phyloP scores from a whole-genome alignment of 371 early-diverging fungal species.

The Mortierella sp. region DNA sequence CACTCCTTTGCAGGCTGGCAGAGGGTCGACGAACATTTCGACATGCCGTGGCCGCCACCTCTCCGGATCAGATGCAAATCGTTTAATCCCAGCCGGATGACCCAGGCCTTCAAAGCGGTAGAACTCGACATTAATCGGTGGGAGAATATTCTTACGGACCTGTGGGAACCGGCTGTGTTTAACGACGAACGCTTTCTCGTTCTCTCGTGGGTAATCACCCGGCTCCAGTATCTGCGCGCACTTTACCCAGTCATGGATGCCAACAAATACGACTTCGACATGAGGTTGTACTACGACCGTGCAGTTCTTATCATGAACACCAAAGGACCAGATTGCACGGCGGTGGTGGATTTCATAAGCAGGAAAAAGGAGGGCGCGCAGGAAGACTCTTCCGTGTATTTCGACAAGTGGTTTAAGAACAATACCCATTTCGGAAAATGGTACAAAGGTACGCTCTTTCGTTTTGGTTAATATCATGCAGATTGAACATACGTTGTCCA shows the following conservation, averaged over 20 bases:
- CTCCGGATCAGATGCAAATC: too few relatives aligned
- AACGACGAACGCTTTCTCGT: background rate
- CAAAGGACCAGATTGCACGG: background rate
- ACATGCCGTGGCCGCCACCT: background rate
- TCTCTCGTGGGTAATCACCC: background rate
- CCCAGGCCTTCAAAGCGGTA: background rate
- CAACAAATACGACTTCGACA: background rate
- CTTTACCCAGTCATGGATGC: slow-evolving; percentile 4
- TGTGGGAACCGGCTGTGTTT: background rate
- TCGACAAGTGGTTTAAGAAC: background rate
- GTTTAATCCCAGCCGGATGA: background rate
- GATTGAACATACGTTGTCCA: background rate
- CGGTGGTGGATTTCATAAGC: background rate
- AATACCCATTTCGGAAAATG: background rate
- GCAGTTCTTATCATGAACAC: background rate
- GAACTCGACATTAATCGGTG: background rate
- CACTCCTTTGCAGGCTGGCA: background rate
- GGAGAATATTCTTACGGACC: background rate
- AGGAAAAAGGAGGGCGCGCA: background rate
- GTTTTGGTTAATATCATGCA: background rate
- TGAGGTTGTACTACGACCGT: background rate
- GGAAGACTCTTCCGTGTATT: background rate
- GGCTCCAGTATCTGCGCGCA: background rate
- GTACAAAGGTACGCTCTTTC: background rate
- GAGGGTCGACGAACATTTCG: background rate